Evolutionary conservation across 768 basidiomycete genomes (phyloP), one percentile per base, ranked within the genome.

Genomic region (Xerocomus spinulosus): DNA sequence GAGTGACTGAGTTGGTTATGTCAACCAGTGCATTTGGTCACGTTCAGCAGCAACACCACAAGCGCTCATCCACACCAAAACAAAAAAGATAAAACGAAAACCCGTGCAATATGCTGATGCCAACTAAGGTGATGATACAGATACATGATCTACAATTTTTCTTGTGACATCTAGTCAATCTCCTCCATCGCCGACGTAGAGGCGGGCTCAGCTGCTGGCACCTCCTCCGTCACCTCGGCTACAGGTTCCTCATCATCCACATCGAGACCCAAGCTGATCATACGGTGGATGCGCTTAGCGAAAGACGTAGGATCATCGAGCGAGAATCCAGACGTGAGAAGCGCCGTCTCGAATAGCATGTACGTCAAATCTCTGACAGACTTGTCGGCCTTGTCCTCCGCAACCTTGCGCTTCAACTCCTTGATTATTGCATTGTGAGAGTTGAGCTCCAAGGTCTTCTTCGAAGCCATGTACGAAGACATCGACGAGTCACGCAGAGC

Each of bases 391-490:
- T 94, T 93, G 77, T 99, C 95, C 70, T 94, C 93, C 40, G 89
- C 76, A 53, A 97, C 91, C 77, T 96, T 95, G 61, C 81, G 81
- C 79, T 85, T 93, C 63, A 99, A 79, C 74, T 97, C 94, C 78
- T 90, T 92, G 73, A 99, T 76, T 74, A 98, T 95, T 35, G 89
- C 72, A 75, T 97, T 92, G 56, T 67, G 70, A 28, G 92, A 87
- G 81, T 97, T 96, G 56, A 97, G 81, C 75, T 97, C 95, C 52
- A 97, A 81, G 9, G 94, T 96, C 85, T 96, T 96, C 80, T 94
- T 94, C 51, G 86, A 89, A 24, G 92, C 90, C 95, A 97, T 98
- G 80, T 97, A 97, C 21, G 92, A 95, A 21, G 93, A 96, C 94
- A 95, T 95, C 51, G 88, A 92, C 15, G 91, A 90, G 68, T 95